These are phyloP conservation scores for Fusarium irregulare DNA, from an alignment of 2,329 filamentous ascomycete genomes.

Conservation along the genomic window DNA sequence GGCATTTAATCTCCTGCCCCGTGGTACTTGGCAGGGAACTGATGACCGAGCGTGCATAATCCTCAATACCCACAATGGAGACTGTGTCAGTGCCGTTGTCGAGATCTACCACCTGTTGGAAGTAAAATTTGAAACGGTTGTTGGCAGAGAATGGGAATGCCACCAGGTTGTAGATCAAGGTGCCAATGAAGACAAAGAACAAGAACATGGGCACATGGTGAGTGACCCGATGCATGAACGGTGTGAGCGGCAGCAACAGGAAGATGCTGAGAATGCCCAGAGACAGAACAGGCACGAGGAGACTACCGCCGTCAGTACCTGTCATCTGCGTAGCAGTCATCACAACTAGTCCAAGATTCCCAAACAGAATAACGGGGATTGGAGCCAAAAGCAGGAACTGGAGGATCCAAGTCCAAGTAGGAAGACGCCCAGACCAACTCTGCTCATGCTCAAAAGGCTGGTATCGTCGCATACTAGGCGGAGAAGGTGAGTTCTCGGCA, in stretches of 20 bases:
- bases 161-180: conserved; percentile 84
- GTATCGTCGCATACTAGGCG: conserved; percentile 41
- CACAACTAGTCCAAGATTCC: conserved; percentile 79
- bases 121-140: conserved; percentile 87
- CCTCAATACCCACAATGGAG: conserved; percentile 73
- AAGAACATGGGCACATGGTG: conserved; percentile 85
- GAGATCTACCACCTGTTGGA: conserved; percentile 83
- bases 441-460: conserved; percentile 78
- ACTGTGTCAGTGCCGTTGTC: conserved; percentile 77
- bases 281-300: conserved; percentile 77
- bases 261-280: conserved; percentile 76
- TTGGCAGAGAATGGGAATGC: conserved; percentile 89
- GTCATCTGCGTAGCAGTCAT: conserved; percentile 82
- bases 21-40: conserved; percentile 75
- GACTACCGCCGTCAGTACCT: conserved; percentile 81
- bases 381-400: conserved; percentile 86
- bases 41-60: conserved; percentile 75
- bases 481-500: conserved; percentile 43
- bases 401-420: conserved; percentile 86
- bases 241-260: conserved; percentile 79
- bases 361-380: conserved; percentile 79
- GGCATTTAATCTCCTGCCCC: conserved; percentile 69
- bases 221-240: conserved; percentile 88
- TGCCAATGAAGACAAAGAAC: conserved; percentile 76
- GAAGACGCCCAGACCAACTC: conserved; percentile 82